Conservation (phyloP, 2,329 filamentous ascomycete genomes). For the Fonsecaea erecta region DNA sequence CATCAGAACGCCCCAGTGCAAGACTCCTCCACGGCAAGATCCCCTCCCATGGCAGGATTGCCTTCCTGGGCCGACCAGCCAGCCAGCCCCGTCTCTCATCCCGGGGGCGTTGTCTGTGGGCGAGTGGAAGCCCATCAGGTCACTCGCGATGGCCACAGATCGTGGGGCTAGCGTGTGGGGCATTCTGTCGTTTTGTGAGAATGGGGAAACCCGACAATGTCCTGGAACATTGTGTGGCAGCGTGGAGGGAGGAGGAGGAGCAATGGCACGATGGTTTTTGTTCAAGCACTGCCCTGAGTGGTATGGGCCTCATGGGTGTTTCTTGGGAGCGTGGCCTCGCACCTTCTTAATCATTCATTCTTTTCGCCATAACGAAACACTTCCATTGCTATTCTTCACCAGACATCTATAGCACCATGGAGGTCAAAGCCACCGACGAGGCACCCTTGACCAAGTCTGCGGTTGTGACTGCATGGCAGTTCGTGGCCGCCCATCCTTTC, state of each 20-base stretch:
- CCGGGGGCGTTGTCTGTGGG: constrained; percentile 3
- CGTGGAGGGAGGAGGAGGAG: constrained; percentile 23
- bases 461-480: constrained; percentile 22
- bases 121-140: constrained; percentile 10
- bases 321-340: constrained; percentile 3
- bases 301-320: constrained; percentile 15
- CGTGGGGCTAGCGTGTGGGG: constrained; percentile 29
- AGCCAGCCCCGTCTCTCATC: constrained; percentile 6
- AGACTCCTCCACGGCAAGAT: constrained; percentile 11
- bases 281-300: constrained; percentile 15
- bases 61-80: too few relatives aligned
- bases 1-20: constrained; percentile 7
- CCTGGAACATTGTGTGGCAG: constrained; percentile 12
- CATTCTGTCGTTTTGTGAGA: constrained; percentile 19
- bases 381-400: constrained; percentile 3
- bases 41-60: constrained; percentile 3
- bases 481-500: constrained; percentile 28
- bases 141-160: constrained; percentile 12
- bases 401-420: constrained; percentile 17
- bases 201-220: constrained; percentile 20
- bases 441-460: constrained; percentile 29
- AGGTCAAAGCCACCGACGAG: constrained; percentile 20
- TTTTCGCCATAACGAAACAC: constrained; percentile 5
- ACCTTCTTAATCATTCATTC: constrained; percentile 18
- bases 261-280: constrained; percentile 13